Evolutionary conservation across 148 eudicot genomes (phyloP), one percentile per base, ranked within the genome.

Genomic region (Euryodendron excelsum): DNA sequence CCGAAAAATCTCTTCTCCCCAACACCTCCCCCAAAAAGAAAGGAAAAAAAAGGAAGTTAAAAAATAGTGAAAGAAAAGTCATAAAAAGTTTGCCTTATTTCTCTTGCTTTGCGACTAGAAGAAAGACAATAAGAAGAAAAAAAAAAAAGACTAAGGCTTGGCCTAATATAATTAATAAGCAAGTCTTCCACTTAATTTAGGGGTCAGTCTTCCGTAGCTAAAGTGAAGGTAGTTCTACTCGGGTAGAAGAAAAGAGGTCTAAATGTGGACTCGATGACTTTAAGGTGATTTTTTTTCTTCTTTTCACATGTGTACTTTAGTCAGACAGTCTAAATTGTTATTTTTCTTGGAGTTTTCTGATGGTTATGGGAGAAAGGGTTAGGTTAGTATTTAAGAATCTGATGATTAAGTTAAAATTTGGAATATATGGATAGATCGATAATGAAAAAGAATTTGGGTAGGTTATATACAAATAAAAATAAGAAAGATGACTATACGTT

Each of bases 131-230:
- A 62, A 67, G 52, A n/a, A n/a, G 18, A 17, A 44, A 17, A 45
- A 77, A 50, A 67, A 36, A 37, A 70, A 14, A 20, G 39, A 39
- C 39, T 23, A 36, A 53, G 72, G 45, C 69, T 21, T 60, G 59
- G 36, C 36, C 36, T 60, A 33, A 12, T 12, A 39, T 31, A 60
- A 18, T 60, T 36, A 13, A 12, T 50, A 48, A 52, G 10, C 8
- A 52, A 66, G 79, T 77, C 79, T 66, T 77, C 79, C 79, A 52
- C 79, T 66, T 30, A 77, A 66, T 52, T 15, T n/a, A 17, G 17
- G 21, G 52, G 52, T 53, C 33, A 47, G 62, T 44, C 17, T 34
- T 21, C 25, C 28, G 31, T 44, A 34, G 31, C 64, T 20, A 5
- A 53, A 53, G 72, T 21, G 73, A 65, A 77, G 39, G 73, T 25